Evolutionary conservation across 2,329 filamentous ascomycete species (phyloP).

Genomic region (Trichophyton equinum): DNA sequence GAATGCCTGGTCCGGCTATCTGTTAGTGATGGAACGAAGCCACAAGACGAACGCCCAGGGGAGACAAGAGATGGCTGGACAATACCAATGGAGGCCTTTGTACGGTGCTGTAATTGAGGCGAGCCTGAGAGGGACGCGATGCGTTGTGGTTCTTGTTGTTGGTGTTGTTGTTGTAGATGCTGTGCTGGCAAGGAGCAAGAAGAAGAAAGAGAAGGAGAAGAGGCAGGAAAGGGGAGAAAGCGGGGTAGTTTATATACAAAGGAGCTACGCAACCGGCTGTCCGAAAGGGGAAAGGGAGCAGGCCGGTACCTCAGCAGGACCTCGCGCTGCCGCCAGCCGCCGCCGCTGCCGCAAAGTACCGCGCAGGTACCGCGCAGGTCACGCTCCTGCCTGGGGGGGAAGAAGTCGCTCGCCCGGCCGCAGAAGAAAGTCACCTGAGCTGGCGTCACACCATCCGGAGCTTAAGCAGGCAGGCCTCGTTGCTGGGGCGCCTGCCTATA

Average conservation of each 20-base stretch:
- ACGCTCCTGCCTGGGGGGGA: background rate
- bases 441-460: slow-evolving; percentile 3
- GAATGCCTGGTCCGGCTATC: background rate
- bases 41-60: too few species aligned
- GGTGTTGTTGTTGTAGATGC: background rate
- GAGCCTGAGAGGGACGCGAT: too few species aligned
- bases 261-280: background rate
- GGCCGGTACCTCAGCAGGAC: background rate
- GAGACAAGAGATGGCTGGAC: background rate
- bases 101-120: too few species aligned
- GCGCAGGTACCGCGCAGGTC: background rate
- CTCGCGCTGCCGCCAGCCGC: background rate
- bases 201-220: slow-evolving; percentile 3
- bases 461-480: background rate
- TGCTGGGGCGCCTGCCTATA: too few species aligned
- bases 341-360: background rate
- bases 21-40: too few species aligned
- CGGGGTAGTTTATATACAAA: background rate
- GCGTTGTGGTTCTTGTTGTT: background rate
- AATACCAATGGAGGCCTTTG: too few species aligned
- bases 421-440: background rate
- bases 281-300: background rate
- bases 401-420: too few species aligned
- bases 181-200: background rate
- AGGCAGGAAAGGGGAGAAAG: background rate